Evolutionary conservation across 2,329 filamentous ascomycete species (phyloP).

Genomic region (Escovopsis sp.): DNA sequence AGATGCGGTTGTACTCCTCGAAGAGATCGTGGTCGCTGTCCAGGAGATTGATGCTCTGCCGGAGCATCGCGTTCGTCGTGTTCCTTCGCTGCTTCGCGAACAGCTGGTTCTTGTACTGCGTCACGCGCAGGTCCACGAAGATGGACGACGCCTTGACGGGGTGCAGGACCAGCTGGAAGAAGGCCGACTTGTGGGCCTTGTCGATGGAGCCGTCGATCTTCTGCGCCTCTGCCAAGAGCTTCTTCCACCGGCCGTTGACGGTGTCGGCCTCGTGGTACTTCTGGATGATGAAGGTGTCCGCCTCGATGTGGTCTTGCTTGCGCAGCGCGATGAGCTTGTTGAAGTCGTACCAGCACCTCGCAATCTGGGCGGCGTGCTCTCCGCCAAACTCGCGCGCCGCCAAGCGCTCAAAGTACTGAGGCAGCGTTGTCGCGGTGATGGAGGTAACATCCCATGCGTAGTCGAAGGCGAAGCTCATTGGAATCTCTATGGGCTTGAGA

Average conservation of each 20-base stretch:
- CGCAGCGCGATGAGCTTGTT: constrained; percentile 33
- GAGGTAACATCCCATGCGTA: constrained; percentile 40
- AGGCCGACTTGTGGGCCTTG: constrained; percentile 31
- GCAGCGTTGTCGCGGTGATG: constrained; percentile 24
- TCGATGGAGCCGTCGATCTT: constrained; percentile 29
- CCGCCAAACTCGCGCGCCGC: constrained; percentile 37
- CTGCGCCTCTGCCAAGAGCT: constrained; percentile 29
- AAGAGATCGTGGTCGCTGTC: constrained; percentile 35
- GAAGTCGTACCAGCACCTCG: constrained; percentile 37
- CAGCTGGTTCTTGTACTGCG: constrained; percentile 33
- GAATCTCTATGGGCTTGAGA: constrained; percentile 42
- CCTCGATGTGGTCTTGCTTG: constrained; percentile 46
- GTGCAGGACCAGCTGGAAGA: constrained; percentile 47
- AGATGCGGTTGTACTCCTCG: constrained; percentile 34
- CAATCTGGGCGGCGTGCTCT: constrained; percentile 29
- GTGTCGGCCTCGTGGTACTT: constrained; percentile 46
- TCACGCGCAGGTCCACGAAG: constrained; percentile 33
- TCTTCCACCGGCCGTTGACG: constrained; percentile 37
- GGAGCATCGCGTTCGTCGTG: constrained; percentile 35
- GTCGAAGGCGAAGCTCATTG: constrained; percentile 39
- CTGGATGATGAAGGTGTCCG: constrained; percentile 39
- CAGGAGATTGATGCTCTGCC: constrained; percentile 34
- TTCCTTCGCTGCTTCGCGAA: constrained; percentile 42
- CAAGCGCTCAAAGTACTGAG: constrained; percentile 29
- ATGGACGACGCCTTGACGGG: constrained; percentile 43